Evolutionary conservation across 208 protist species (phyloP).

Genomic region (Acanthamoeba royreba): DNA sequence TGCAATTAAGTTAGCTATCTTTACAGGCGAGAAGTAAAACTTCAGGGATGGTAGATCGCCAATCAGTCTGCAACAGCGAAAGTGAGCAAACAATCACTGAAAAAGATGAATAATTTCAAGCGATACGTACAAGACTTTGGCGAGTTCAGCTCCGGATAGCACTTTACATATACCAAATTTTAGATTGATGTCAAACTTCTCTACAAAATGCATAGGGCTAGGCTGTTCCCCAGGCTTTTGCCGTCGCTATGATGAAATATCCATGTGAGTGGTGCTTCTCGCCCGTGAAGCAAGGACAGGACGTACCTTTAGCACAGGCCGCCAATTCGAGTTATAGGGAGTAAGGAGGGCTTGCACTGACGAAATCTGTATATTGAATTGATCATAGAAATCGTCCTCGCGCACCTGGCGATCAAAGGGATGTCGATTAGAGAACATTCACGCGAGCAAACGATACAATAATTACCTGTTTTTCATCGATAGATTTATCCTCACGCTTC

Average conservation of each 20-base stretch:
- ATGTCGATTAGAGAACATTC: background rate
- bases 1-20: background rate
- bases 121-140: conserved; percentile 36
- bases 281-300: no score
- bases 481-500: background rate
- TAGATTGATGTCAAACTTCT: conserved; percentile 46
- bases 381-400: conserved; percentile 44
- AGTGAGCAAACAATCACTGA: background rate
- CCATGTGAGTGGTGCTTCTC: background rate
- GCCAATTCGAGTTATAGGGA: conserved; percentile 14
- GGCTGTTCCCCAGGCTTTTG: background rate
- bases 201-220: conserved; percentile 36
- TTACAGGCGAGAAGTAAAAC: conserved; percentile 17
- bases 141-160: background rate
- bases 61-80: background rate
- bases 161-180: conserved; percentile 23
- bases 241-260: background rate
- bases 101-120: background rate
- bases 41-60: conserved; percentile 11
- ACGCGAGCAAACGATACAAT: background rate
- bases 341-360: conserved; percentile 23
- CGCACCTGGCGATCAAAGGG: background rate
- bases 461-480: conserved; percentile 15
- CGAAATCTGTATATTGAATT: conserved; percentile 37
- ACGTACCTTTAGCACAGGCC: background rate